Conservation (phyloP, 2,329 filamentous ascomycete species). For the Xylariaceae sp. region DNA sequence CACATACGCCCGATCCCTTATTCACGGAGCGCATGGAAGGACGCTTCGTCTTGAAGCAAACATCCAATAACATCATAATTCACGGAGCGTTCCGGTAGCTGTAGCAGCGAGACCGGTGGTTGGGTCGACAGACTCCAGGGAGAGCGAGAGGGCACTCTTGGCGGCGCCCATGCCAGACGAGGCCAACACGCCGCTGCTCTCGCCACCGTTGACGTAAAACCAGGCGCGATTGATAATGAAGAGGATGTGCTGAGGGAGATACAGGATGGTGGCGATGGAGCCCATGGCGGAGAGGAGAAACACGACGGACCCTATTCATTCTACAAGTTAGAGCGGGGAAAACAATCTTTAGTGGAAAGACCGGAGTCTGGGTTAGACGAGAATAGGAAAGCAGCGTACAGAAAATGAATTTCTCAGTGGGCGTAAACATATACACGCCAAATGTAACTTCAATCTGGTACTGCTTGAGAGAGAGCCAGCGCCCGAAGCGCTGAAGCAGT, state of each 20-base stretch:
- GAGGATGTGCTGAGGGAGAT: conserved; percentile 89
- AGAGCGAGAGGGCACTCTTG: conserved; percentile 50
- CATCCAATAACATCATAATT: conserved; percentile 42
- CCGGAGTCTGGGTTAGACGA: conserved; percentile 1
- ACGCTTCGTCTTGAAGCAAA: neutral
- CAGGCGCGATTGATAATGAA: conserved; percentile 84
- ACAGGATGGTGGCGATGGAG: conserved; percentile 84
- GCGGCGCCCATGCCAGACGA: conserved; percentile 48
- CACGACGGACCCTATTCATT: conserved; percentile 76
- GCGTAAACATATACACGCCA: conserved; percentile 95
- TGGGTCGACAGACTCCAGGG: conserved; percentile 42
- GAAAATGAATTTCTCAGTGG: conserved; percentile 95
- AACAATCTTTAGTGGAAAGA: neutral
- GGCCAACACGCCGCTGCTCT: conserved; percentile 37
- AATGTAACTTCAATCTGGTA: conserved; percentile 99
- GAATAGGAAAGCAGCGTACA: conserved; percentile 66
- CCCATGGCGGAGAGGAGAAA: conserved; percentile 89
- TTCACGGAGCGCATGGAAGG: neutral
- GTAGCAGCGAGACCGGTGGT: conserved; percentile 38
- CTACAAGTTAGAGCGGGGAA: neutral
- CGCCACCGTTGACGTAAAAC: conserved; percentile 93
- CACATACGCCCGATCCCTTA: conserved; percentile 2
- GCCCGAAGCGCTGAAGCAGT: conserved; percentile 63
- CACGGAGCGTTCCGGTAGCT: conserved; percentile 40
- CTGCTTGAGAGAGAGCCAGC: conserved; percentile 92